These are phyloP conservation scores for Hysterium pulicare DNA, from an alignment of 2,329 filamentous ascomycete genomes.

Conservation along the genomic window DNA sequence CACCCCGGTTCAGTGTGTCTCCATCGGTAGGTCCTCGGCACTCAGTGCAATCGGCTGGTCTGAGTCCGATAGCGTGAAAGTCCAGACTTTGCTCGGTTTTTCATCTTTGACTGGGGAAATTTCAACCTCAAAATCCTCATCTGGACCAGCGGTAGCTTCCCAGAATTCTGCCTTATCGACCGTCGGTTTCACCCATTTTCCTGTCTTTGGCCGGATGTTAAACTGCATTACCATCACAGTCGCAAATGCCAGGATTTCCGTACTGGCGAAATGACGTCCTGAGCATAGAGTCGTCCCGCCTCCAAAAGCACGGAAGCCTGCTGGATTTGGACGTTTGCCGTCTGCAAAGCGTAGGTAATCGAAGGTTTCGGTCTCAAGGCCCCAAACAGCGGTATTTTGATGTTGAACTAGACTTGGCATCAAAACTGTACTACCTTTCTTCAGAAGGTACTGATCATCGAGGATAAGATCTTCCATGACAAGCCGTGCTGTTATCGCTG, in stretches of 20 bases:
- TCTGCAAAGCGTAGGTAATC: constrained; percentile 32
- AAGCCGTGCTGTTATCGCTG: constrained; percentile 36
- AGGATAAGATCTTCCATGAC: constrained; percentile 37
- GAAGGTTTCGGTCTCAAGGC: constrained; percentile 26
- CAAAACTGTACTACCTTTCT: constrained; percentile 34
- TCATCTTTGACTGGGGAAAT: constrained; percentile 8
- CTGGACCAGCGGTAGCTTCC: constrained; percentile 32
- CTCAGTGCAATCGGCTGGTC: constrained; percentile 6
- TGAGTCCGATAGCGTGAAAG: constrained; percentile 18
- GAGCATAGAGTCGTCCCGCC: constrained; percentile 35
- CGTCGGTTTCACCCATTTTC: constrained; percentile 19
- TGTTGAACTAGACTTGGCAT: constrained; percentile 36
- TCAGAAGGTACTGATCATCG: constrained; percentile 31
- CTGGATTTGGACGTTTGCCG: constrained; percentile 17
- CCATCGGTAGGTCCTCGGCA: constrained; percentile 11
- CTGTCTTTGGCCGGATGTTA: constrained; percentile 22
- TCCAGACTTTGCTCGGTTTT: constrained; percentile 11
- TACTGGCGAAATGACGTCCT: constrained; percentile 37
- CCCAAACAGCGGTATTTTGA: constrained; percentile 31
- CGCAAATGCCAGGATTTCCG: constrained; percentile 29
- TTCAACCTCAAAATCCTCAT: constrained; percentile 19
- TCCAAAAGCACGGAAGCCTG: constrained; percentile 34
- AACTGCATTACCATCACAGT: constrained; percentile 34
- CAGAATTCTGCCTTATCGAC: constrained; percentile 25
- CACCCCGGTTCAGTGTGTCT: too few relatives aligned